phyloP scores from a whole-genome alignment of 306 rosid genomes.

The Delonix regia region DNA sequence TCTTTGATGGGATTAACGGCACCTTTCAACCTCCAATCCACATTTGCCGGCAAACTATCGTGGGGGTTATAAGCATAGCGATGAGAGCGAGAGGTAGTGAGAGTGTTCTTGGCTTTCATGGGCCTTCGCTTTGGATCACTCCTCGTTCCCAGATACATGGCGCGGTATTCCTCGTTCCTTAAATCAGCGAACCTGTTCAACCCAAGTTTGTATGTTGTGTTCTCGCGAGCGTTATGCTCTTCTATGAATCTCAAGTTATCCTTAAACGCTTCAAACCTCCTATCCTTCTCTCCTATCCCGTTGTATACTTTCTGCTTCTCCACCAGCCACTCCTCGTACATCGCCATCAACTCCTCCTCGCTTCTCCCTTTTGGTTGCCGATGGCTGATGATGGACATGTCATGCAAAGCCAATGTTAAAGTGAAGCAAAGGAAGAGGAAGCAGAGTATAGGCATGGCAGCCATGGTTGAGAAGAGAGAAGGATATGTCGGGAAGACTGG shows the following conservation, averaged over 20 bases:
- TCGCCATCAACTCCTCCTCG: constrained; percentile 56
- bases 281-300: constrained; percentile 72
- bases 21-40: constrained; percentile 82
- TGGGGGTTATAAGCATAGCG: constrained; percentile 48
- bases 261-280: constrained; percentile 71
- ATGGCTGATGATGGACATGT: constrained; percentile 19
- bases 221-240: constrained; percentile 58
- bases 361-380: constrained; percentile 15
- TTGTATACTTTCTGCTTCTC: constrained; percentile 66
- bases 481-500: neutral
- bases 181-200: constrained; percentile 79
- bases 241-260: constrained; percentile 72
- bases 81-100: too few relatives aligned
- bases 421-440: constrained; percentile 49
- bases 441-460: constrained; percentile 29
- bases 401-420: constrained; percentile 29
- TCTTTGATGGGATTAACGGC: constrained; percentile 71
- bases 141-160: constrained; percentile 55
- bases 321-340: constrained; percentile 67
- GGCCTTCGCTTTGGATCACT: constrained; percentile 55
- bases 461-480: constrained; percentile 38
- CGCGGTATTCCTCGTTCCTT: constrained; percentile 74
- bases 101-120: constrained; percentile 55
- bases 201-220: constrained; percentile 68
- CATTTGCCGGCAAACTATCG: constrained; percentile 59